These are phyloP conservation scores for Thermothelomyces thermophilus DNA, from an alignment of 2,329 filamentous ascomycete species.

Conservation along the genomic window DNA sequence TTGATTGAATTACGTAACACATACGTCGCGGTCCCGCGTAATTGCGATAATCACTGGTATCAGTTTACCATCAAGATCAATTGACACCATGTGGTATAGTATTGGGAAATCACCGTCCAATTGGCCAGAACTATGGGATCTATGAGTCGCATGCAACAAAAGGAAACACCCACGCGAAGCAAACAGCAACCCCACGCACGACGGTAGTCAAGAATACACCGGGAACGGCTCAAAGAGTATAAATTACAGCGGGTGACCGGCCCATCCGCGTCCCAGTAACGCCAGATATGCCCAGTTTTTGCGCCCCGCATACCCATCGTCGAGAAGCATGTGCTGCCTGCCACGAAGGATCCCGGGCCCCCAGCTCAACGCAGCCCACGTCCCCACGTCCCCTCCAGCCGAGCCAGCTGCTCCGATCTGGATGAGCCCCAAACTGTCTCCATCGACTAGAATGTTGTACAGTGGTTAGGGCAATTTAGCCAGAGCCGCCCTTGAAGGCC, in stretches of 20 bases:
- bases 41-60: no score
- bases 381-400: slow-evolving; percentile 24
- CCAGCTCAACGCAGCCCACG: slow-evolving; percentile 36
- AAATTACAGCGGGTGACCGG: slow-evolving; percentile 53
- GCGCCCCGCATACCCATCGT: slow-evolving; percentile 22
- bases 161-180: slow-evolving; percentile 26
- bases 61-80: no score
- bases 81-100: no score
- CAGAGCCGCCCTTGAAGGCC: slow-evolving; percentile 76
- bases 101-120: slow-evolving; percentile 14
- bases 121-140: slow-evolving; percentile 25
- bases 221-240: slow-evolving; percentile 54
- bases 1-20: no score
- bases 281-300: slow-evolving; percentile 25
- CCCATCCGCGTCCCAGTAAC: slow-evolving; percentile 26
- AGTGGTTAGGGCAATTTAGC: slow-evolving; percentile 42
- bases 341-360: slow-evolving; percentile 37
- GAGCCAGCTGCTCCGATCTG: slow-evolving; percentile 21
- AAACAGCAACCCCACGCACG: slow-evolving; percentile 28
- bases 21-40: no score
- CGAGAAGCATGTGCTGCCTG: slow-evolving; percentile 23
- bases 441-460: slow-evolving; percentile 32
- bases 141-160: slow-evolving; percentile 36
- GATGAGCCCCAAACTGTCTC: slow-evolving; percentile 35
- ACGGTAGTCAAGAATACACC: slow-evolving; percentile 34